These are phyloP conservation scores for Telfairia occidentalis DNA, from an alignment of 331 rosid genomes.

Conservation along the genomic window DNA sequence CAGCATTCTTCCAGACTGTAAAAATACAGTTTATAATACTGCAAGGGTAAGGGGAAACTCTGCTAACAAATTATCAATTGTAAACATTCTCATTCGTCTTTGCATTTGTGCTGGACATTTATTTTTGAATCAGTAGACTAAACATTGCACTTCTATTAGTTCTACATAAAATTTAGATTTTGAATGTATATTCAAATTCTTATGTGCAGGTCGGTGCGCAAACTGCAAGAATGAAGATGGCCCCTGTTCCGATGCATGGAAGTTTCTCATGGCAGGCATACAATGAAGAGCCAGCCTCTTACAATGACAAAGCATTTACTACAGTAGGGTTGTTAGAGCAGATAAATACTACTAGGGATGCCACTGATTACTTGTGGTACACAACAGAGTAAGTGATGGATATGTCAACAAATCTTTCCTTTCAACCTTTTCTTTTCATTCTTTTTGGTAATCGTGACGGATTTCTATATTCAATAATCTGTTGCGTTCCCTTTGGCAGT, in stretches of 20 bases:
- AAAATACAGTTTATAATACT: conserved; percentile 78
- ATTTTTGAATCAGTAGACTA: background rate
- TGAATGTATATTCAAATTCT: background rate
- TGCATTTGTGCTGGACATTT: background rate
- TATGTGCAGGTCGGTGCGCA: conserved; percentile 67
- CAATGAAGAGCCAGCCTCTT: conserved; percentile 64
- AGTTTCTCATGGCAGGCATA: conserved; percentile 80
- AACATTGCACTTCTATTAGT: background rate
- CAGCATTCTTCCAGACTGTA: conserved; percentile 97
- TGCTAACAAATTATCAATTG: background rate
- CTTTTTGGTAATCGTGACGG: background rate
- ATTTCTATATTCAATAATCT: background rate
- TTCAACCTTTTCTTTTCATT: background rate
- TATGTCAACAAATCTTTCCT: background rate
- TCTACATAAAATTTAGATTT: background rate
- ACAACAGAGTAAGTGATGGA: conserved; percentile 78
- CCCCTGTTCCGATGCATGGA: conserved; percentile 72
- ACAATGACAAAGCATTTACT: conserved; percentile 58
- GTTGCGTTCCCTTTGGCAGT: conserved; percentile 28
- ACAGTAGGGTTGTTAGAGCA: conserved; percentile 76
- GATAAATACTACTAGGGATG: conserved; percentile 84
- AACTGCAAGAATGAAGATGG: conserved; percentile 77
- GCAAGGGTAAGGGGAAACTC: conserved; percentile 66
- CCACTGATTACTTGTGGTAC: conserved; percentile 93
- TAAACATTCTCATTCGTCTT: background rate